A percentile compares a stretch with the other conserved stretches of the same genome.
phyloP scores from a whole-genome alignment of 73 alveolate genomes.

The Paramecium sexaurelia region DNA sequence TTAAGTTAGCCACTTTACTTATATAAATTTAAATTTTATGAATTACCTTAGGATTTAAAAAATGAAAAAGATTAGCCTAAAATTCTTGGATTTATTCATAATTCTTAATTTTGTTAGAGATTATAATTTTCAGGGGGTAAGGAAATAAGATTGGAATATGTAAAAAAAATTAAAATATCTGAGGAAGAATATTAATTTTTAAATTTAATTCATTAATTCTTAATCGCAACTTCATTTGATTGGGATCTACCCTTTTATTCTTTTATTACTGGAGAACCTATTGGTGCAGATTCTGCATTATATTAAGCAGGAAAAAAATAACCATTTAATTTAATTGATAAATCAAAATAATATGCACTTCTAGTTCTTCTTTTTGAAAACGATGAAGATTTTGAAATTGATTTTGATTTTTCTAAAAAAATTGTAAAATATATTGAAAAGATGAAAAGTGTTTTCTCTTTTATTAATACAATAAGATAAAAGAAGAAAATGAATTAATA shows the following conservation, averaged over 20 bases:
- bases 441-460: background rate
- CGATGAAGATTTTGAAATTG: background rate
- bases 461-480: background rate
- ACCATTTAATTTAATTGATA: background rate
- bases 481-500: background rate
- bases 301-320: background rate
- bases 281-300: background rate
- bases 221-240: slow-evolving; percentile 6
- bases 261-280: background rate
- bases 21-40: slow-evolving; percentile 24
- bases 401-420: background rate
- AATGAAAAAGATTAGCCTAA: background rate
- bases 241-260: slow-evolving; percentile 42
- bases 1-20: background rate
- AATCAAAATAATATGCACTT: background rate
- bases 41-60: background rate
- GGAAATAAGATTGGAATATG: background rate
- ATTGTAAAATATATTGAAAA: background rate
- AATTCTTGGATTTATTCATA: background rate
- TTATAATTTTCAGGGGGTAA: background rate
- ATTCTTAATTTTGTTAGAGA: background rate
- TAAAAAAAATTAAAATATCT: background rate
- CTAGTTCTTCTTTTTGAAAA: background rate
- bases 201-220: background rate
- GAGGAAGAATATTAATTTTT: background rate